Conservation (phyloP, 2,329 filamentous ascomycete genomes). For the Fusarium globosum region DNA sequence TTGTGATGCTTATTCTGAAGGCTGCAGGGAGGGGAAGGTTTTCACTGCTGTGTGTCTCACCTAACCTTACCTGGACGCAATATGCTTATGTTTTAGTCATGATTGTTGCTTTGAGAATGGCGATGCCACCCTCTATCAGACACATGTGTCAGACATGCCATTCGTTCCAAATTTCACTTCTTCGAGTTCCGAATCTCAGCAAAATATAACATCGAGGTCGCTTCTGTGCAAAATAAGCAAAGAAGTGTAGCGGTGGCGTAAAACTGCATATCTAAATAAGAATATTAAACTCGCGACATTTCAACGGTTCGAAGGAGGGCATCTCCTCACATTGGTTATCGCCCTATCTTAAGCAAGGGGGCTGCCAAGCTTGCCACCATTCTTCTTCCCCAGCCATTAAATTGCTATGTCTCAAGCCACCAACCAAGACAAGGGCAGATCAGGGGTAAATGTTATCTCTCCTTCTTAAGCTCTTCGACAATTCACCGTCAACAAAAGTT, state of each 20-base stretch:
- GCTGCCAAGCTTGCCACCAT: not conserved
- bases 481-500: not conserved
- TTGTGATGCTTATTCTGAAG: not conserved
- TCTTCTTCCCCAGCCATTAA: not conserved
- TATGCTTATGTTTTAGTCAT: not conserved
- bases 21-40: not conserved
- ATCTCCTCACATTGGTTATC: not conserved
- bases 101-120: accelerated
- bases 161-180: no score
- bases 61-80: not conserved
- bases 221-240: not conserved
- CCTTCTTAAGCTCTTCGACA: not conserved
- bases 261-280: no score
- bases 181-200: not conserved
- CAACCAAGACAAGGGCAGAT: not conserved
- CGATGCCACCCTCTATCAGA: not conserved
- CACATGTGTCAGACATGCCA: not conserved
- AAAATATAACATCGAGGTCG: no score
- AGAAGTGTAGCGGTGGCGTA: not conserved
- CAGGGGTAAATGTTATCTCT: not conserved
- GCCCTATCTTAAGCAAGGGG: not conserved
- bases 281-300: not conserved
- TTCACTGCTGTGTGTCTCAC: not conserved
- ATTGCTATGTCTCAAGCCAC: not conserved
- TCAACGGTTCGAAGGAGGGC: not conserved